Percentiles rank a stretch among this genome's conserved stretches.
phyloP scores from a whole-genome alignment of 23 red algal species.

The Gracilaria vermiculophylla region DNA sequence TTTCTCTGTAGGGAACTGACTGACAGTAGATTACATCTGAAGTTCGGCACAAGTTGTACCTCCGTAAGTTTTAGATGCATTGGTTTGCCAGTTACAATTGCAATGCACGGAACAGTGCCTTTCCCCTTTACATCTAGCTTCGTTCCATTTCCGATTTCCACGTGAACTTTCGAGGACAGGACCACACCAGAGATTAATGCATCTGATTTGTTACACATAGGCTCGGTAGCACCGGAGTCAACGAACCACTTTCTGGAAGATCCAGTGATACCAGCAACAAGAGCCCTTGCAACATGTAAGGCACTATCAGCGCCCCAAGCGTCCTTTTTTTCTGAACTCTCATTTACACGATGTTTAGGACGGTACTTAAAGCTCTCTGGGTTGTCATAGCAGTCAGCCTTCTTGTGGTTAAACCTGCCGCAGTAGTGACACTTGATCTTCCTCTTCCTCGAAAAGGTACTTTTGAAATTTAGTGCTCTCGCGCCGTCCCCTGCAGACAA shows the following conservation, averaged over 20 bases:
- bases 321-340: too few relatives aligned
- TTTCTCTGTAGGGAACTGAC: background rate
- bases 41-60: too few relatives aligned
- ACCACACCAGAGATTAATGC: background rate
- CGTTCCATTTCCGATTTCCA: constrained; percentile 10
- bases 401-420: constrained; percentile 5
- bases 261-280: background rate
- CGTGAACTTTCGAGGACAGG: background rate
- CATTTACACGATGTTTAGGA: background rate
- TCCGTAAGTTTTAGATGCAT: too few relatives aligned
- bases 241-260: constrained; percentile 6
- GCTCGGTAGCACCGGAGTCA: constrained; percentile 26
- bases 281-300: background rate
- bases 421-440: constrained; percentile 21
- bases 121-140: too few relatives aligned
- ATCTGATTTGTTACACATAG: background rate
- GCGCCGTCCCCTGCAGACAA: background rate
- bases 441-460: background rate
- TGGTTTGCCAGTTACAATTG: too few relatives aligned
- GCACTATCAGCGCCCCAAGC: too few relatives aligned
- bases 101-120: too few relatives aligned
- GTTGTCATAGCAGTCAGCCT: constrained; percentile 36
- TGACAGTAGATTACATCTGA: too few relatives aligned
- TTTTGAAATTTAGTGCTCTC: background rate
- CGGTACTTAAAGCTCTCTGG: constrained; percentile 8